Percentiles rank a stretch among this genome's conserved stretches.
phyloP scores from a whole-genome alignment of 2,329 filamentous ascomycete genomes.

The Torrubiellomyces zombiae region DNA sequence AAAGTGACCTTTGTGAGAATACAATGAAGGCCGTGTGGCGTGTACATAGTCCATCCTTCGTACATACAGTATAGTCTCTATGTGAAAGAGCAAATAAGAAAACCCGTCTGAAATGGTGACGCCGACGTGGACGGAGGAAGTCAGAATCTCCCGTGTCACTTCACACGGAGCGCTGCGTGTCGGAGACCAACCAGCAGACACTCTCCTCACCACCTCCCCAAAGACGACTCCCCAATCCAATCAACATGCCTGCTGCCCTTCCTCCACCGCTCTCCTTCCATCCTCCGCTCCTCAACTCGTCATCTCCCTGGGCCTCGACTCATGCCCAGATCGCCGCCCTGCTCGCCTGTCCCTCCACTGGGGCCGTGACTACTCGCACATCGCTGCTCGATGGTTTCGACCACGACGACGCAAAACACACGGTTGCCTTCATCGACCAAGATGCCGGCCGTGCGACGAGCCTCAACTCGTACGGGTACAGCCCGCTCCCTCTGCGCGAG shows the following conservation, averaged over 20 bases:
- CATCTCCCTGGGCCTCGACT: conserved; percentile 60
- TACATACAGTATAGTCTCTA: too few relatives aligned
- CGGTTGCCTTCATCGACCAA: conserved; percentile 48
- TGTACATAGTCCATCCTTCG: too few relatives aligned
- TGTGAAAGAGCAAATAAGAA: too few relatives aligned
- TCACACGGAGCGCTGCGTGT: too few relatives aligned
- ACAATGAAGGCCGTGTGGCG: too few relatives aligned
- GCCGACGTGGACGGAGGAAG: too few relatives aligned
- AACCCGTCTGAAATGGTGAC: too few relatives aligned
- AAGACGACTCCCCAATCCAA: neutral
- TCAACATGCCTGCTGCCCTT: conserved; percentile 3
- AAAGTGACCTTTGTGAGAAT: neutral
- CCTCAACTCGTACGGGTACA: conserved; percentile 62
- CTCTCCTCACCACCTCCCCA: too few relatives aligned
- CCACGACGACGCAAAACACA: conserved; percentile 43
- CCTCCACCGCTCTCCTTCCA: conserved; percentile 27
- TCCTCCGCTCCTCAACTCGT: conserved; percentile 57
- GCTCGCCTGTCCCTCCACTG: conserved; percentile 44
- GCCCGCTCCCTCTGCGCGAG: conserved; percentile 38
- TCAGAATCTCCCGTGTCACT: too few relatives aligned
- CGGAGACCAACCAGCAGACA: too few relatives aligned
- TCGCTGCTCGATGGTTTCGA: conserved; percentile 47
- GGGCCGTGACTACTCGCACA: conserved; percentile 61
- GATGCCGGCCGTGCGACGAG: conserved; percentile 14
- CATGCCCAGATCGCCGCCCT: conserved; percentile 42